These are phyloP conservation scores for Aaosphaeria arxii DNA, from an alignment of 2,329 filamentous ascomycete genomes.

Conservation along the genomic window DNA sequence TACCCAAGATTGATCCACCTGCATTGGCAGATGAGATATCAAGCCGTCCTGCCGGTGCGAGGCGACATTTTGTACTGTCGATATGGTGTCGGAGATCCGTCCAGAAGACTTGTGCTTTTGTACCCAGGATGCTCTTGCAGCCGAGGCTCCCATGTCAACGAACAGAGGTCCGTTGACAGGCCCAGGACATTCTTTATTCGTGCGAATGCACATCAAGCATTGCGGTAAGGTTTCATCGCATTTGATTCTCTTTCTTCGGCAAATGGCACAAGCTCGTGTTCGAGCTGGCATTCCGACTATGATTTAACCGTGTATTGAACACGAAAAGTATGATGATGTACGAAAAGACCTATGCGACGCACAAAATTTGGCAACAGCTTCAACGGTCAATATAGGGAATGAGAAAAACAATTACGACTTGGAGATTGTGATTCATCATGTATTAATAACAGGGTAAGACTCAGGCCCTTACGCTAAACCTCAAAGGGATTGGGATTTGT, in stretches of 20 bases:
- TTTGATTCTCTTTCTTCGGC: slow-evolving; percentile 30
- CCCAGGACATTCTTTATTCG: slow-evolving; percentile 21
- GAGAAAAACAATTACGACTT: too few relatives aligned
- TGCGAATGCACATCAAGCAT: slow-evolving; percentile 27
- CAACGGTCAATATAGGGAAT: too few relatives aligned
- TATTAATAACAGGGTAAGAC: too few relatives aligned
- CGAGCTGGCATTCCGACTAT: slow-evolving; percentile 16
- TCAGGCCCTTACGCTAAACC: too few relatives aligned
- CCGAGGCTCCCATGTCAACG: slow-evolving; percentile 24
- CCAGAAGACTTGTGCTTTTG: slow-evolving; percentile 8
- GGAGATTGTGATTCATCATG: too few relatives aligned
- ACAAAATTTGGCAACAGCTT: too few relatives aligned
- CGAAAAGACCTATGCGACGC: too few relatives aligned
- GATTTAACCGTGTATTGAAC: too few relatives aligned
- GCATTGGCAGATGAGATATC: slow-evolving; percentile 2
- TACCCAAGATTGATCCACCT: slow-evolving; percentile 12
- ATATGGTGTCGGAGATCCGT: background rate
- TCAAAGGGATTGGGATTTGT: too few relatives aligned
- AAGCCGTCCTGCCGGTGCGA: background rate
- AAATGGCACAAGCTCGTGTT: slow-evolving; percentile 24
- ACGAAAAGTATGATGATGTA: too few relatives aligned
- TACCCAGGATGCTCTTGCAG: slow-evolving; percentile 1
- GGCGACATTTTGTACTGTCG: background rate
- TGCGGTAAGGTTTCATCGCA: slow-evolving; percentile 29
- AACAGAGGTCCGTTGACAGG: slow-evolving; percentile 23